A percentile compares a stretch with the other conserved stretches of the same genome.
phyloP scores from a whole-genome alignment of 2,329 filamentous ascomycete species.

The Neofusicoccum cordaticola region DNA sequence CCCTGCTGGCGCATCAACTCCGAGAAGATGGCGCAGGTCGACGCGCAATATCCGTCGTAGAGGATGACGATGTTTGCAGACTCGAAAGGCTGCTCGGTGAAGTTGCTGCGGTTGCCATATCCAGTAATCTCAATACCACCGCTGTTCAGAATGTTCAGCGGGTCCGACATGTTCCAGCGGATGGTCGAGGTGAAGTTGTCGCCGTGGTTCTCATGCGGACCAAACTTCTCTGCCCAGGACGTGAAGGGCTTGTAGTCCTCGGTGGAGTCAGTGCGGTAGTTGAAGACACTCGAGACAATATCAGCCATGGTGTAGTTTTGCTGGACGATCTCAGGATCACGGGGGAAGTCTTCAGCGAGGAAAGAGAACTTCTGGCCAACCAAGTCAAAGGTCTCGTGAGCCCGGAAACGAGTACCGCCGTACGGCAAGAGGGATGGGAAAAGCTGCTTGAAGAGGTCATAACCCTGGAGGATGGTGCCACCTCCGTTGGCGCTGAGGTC shows the following conservation, averaged over 20 bases:
- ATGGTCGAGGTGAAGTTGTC: slow-evolving; percentile 40
- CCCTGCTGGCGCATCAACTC: slow-evolving; percentile 54
- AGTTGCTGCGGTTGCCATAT: slow-evolving; percentile 40
- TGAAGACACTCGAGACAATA: slow-evolving; percentile 43
- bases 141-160: slow-evolving; percentile 27
- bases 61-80: slow-evolving; percentile 53
- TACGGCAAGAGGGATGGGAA: slow-evolving; percentile 52
- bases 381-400: slow-evolving; percentile 47
- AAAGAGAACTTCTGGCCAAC: slow-evolving; percentile 43
- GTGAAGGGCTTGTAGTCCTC: slow-evolving; percentile 50
- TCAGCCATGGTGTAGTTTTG: slow-evolving; percentile 36
- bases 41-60: slow-evolving; percentile 59
- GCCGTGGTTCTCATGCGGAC: slow-evolving; percentile 33
- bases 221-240: slow-evolving; percentile 44
- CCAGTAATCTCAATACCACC: slow-evolving; percentile 38
- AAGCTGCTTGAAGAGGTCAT: slow-evolving; percentile 60
- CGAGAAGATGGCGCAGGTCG: slow-evolving; percentile 57
- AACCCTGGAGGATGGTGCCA: slow-evolving; percentile 58
- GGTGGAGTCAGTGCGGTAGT: slow-evolving; percentile 47
- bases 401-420: slow-evolving; percentile 51
- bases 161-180: slow-evolving; percentile 38
- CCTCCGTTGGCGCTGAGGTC: slow-evolving; percentile 60
- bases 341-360: slow-evolving; percentile 30
- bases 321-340: slow-evolving; percentile 32
- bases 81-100: slow-evolving; percentile 53